Base-by-base conservation (phyloP, 352 stramenopile species). In the Globisporangium camurandrum region DNA sequence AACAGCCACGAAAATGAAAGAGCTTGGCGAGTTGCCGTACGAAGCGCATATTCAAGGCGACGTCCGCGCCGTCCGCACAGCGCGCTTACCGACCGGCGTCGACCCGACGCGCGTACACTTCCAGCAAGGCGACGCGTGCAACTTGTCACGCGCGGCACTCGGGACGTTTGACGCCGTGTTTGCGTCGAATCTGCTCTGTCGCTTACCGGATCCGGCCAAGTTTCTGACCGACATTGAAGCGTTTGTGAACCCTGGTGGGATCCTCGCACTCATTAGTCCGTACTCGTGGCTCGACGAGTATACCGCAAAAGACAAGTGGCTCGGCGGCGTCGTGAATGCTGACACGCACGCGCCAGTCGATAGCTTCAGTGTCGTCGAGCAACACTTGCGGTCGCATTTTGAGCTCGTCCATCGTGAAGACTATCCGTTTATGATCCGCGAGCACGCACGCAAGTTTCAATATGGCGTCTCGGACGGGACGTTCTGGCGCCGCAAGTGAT, bases 271-370 rank as follows among this genome's bases (percentile, higher is more conserved):
- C 48, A 84, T 98, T 24, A 98, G 93, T 22, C 96, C 96, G 27
- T 99, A 98, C 69, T 98, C 88, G 47, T 98, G 95, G 95, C 67
- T 98, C 45, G 82, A 96, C 54, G 91, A 98, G 59, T 99, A 97
- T 71, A 98, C 96, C 8, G 61, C 75, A n/a, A 82, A 86, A 50
- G 71, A 89, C 31, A 79, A 94, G 48, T 96, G 86, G 86, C 87
- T 96, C 53, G 85, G 84, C 14, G 85, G 60, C 11, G 61, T 70
- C 14, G 54, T 66, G 2, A 70, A 76, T 31, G 57, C 49, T 4
- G 49, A 8, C 14, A 12, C 77, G 17, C 69, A 67, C 17, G 56
- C 68, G n/a, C 62, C 63, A 11, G 67, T 80, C 10, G 75, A 84
- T 57, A 90, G 77, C 58, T 89, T 88, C 47, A 62, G 69, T 44